Conservation (phyloP, 805 yeast genomes). For the Starmerella bacillaris region DNA sequence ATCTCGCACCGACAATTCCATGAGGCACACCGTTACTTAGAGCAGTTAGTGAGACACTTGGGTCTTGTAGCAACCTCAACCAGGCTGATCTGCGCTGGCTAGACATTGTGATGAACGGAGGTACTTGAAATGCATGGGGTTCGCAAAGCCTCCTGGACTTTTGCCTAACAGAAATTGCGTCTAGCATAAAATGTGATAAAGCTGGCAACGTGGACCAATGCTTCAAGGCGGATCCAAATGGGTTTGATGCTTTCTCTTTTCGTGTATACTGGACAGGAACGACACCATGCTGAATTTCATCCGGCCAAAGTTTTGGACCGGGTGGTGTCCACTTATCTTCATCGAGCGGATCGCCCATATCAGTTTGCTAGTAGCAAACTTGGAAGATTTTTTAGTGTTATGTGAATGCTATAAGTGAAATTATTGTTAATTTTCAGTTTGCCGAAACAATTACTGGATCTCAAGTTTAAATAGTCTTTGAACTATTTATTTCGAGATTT, state of each 20-base stretch:
- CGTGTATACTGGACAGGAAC: constrained; percentile 42
- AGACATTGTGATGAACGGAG: constrained; percentile 78
- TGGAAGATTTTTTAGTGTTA: too few relatives aligned
- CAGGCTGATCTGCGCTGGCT: constrained; percentile 73
- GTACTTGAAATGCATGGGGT: constrained; percentile 50
- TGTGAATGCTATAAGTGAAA: too few relatives aligned
- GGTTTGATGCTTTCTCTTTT: constrained; percentile 43
- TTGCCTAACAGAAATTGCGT: constrained; percentile 23
- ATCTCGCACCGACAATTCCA: constrained; percentile 56
- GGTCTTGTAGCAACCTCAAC: constrained; percentile 63
- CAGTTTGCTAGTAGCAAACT: too few relatives aligned
- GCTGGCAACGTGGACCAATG: constrained; percentile 32
- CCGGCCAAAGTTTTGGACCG: constrained; percentile 28
- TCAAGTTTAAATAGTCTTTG: too few relatives aligned
- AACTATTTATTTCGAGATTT: too few relatives aligned
- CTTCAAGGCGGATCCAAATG: constrained; percentile 26
- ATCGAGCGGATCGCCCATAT: constrained; percentile 5
- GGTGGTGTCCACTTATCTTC: constrained; percentile 12
- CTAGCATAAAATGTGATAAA: constrained; percentile 30
- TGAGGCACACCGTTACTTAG: constrained; percentile 75
- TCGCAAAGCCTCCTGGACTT: constrained; percentile 29
- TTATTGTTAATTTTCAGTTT: too few relatives aligned
- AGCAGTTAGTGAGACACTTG: constrained; percentile 43
- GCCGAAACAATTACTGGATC: too few relatives aligned
- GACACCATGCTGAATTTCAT: constrained; percentile 51